Percentiles rank a stretch among this genome's conserved stretches.
Conservation (phyloP, 2,329 filamentous ascomycete species). For the Epichloe glyceriae region DNA sequence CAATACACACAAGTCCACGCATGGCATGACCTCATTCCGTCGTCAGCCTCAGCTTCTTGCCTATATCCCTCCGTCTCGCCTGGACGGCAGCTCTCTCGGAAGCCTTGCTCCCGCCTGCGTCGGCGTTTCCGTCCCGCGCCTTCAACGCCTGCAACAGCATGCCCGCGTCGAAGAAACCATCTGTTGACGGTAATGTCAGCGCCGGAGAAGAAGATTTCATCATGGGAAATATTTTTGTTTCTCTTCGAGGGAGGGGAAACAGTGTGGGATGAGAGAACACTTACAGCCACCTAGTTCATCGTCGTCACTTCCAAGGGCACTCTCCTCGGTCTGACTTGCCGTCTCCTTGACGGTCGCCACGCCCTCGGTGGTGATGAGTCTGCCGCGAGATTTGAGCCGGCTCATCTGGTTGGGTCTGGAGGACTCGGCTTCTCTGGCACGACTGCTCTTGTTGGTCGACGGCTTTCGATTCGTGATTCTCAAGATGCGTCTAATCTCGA, state of each 20-base stretch:
- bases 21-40: slow-evolving; percentile 8
- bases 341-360: slow-evolving; percentile 32
- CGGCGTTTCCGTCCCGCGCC: slow-evolving; percentile 45
- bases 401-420: slow-evolving; percentile 23
- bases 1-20: not conserved
- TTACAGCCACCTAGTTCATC: slow-evolving; percentile 89
- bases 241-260: not conserved
- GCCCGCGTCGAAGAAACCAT: slow-evolving; percentile 94
- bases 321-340: slow-evolving; percentile 54
- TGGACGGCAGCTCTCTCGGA: slow-evolving; percentile 47
- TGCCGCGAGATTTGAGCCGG: slow-evolving; percentile 57
- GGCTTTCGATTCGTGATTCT: slow-evolving; percentile 47
- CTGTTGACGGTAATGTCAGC: slow-evolving; percentile 34
- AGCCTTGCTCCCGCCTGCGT: slow-evolving; percentile 37
- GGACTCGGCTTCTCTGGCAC: slow-evolving; percentile 41
- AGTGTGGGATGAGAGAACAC: slow-evolving; percentile 22
- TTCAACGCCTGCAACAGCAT: slow-evolving; percentile 86
- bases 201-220: not conserved
- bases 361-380: slow-evolving; percentile 46
- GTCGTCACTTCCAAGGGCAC: slow-evolving; percentile 62
- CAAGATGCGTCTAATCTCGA: slow-evolving; percentile 79
- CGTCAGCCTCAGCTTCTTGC: slow-evolving; percentile 50
- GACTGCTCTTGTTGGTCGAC: slow-evolving; percentile 28
- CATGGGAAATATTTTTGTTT: not conserved
- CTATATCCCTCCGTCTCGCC: slow-evolving; percentile 52